phyloP scores from a whole-genome alignment of 345 rosid genomes.

The Hevea brasiliensis region DNA sequence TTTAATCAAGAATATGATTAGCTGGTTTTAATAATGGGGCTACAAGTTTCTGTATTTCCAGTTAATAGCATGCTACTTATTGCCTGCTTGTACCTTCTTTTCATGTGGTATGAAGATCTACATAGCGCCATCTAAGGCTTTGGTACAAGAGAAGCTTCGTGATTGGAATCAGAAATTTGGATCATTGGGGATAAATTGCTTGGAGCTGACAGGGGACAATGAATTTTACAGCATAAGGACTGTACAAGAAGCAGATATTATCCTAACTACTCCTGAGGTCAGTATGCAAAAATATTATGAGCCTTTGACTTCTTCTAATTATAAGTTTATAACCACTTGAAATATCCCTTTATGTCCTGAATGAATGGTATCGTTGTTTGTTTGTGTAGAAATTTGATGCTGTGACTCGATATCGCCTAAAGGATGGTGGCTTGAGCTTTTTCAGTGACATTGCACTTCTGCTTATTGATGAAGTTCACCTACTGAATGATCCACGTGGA shows the following conservation, averaged over 20 bases:
- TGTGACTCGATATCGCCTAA: slow-evolving; percentile 80
- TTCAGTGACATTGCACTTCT: slow-evolving; percentile 88
- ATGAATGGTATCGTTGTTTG: neutral
- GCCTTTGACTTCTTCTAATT: neutral
- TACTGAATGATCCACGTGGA: slow-evolving; percentile 93
- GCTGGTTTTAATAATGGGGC: neutral
- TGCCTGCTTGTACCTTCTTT: slow-evolving; percentile 14
- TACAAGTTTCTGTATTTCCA: neutral
- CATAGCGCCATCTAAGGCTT: slow-evolving; percentile 92
- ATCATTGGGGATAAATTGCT: slow-evolving; percentile 73
- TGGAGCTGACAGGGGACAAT: slow-evolving; percentile 92
- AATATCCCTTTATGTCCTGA: neutral
- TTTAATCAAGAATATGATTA: neutral
- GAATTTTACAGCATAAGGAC: slow-evolving; percentile 67
- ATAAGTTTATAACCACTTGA: too few species aligned
- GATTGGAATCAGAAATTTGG: slow-evolving; percentile 90
- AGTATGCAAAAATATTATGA: slow-evolving; percentile 7
- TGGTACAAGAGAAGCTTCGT: slow-evolving; percentile 91
- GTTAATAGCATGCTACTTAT: neutral
- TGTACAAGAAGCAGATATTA: slow-evolving; percentile 88
- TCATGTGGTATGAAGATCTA: slow-evolving; percentile 59
- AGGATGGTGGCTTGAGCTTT: slow-evolving; percentile 90
- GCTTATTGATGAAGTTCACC: slow-evolving; percentile 95
- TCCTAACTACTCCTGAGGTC: slow-evolving; percentile 97
- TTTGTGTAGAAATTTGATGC: slow-evolving; percentile 85